Percentiles rank a stretch among this genome's conserved stretches.
Evolutionary conservation across 352 stramenopile genomes (phyloP).

Genomic region (Phytophthora sp.): DNA sequence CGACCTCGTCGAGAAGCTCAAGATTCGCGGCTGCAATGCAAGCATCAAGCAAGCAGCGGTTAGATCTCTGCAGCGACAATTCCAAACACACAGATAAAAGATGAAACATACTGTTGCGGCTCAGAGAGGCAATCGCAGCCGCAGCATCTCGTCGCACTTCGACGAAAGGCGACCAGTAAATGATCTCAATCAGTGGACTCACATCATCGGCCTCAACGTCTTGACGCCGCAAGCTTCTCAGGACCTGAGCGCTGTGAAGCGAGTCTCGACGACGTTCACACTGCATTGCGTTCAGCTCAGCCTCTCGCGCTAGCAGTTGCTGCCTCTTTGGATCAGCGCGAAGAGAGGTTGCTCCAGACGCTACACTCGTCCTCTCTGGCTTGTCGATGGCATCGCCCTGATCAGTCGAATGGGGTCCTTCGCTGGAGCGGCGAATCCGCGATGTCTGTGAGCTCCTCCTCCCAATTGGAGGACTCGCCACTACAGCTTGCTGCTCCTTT

Average conservation of each 20-base stretch:
- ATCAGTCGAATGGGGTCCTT: not conserved
- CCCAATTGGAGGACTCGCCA: conserved; percentile 2
- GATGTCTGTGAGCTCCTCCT: conserved; percentile 7
- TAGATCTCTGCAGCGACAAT: not conserved
- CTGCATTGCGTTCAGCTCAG: conserved; percentile 22
- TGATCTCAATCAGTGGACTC: conserved; percentile 80
- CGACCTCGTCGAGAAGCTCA: conserved; percentile 67
- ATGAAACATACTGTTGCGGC: conserved; percentile 61
- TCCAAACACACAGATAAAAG: not conserved
- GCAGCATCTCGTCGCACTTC: conserved; percentile 83
- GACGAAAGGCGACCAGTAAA: conserved; percentile 87
- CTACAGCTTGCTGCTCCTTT: not conserved
- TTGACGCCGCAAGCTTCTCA: conserved; percentile 40
- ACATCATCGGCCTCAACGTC: conserved; percentile 76
- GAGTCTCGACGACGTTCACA: conserved; percentile 25
- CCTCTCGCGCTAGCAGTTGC: conserved; percentile 26
- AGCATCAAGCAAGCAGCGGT: not conserved
- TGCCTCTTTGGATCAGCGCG: conserved; percentile 29
- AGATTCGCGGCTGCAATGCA: conserved; percentile 64
- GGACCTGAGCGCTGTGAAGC: conserved; percentile 35
- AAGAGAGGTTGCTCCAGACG: conserved; percentile 1
- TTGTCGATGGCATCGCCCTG: not conserved
- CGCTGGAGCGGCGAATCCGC: conserved; percentile 2
- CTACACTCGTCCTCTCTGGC: not conserved
- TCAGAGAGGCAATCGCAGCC: conserved; percentile 73